A percentile compares a stretch with the other conserved stretches of the same genome.
These are phyloP conservation scores for Fonsecaea nubica DNA, from an alignment of 2,329 filamentous ascomycete species.

Conservation along the genomic window DNA sequence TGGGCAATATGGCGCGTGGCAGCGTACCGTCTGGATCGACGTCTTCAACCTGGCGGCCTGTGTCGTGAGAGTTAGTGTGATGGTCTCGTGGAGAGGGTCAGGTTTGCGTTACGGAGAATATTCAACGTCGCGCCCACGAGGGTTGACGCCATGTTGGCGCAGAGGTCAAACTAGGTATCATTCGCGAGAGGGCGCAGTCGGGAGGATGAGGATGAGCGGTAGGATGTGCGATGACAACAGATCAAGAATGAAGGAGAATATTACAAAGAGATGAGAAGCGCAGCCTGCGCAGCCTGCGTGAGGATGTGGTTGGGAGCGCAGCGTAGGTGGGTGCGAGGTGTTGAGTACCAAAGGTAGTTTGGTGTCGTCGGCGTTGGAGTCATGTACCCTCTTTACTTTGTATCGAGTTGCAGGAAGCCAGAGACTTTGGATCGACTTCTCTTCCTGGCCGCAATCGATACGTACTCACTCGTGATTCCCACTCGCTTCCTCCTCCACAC, in stretches of 20 bases:
- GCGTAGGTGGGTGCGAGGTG: not conserved
- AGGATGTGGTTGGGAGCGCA: not conserved
- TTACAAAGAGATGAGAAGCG: not conserved
- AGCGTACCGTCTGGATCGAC: slow-evolving; percentile 36
- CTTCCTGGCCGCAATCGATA: not conserved
- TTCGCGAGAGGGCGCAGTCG: slow-evolving; percentile 18
- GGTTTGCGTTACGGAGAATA: slow-evolving; percentile 31
- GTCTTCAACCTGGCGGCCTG: slow-evolving; percentile 36
- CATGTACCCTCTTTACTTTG: too few relatives aligned
- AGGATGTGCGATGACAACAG: not conserved
- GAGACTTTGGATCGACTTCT: not conserved
- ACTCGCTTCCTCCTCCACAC: not conserved
- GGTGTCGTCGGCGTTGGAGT: too few relatives aligned
- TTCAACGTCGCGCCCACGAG: slow-evolving; percentile 35
- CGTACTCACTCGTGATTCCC: not conserved
- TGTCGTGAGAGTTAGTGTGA: slow-evolving; percentile 13
- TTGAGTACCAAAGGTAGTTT: too few relatives aligned
- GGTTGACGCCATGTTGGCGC: slow-evolving; percentile 36
- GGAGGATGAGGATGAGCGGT: not conserved
- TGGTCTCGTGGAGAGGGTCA: not conserved
- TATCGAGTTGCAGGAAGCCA: too few relatives aligned
- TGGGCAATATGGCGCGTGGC: not conserved
- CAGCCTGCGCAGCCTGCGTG: not conserved
- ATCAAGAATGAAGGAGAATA: not conserved
- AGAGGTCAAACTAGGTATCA: slow-evolving; percentile 25